Conservation (phyloP, 192 early-diverging fungal genomes). For the Ramicandelaber brevisporus region DNA sequence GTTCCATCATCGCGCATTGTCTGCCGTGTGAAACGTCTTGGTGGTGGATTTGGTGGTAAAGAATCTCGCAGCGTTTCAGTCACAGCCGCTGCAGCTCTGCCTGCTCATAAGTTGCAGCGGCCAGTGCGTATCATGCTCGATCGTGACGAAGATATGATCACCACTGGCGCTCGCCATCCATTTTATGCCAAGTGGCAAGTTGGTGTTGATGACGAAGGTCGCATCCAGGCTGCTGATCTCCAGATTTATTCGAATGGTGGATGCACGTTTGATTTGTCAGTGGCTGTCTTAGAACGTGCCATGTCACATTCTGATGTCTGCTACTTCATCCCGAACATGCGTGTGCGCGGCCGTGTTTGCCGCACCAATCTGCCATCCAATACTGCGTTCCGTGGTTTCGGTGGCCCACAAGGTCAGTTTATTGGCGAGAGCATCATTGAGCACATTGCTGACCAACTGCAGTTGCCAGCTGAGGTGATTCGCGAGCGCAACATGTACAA, state of each 20-base stretch:
- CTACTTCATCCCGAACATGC: slow-evolving; percentile 46
- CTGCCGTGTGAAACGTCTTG: slow-evolving; percentile 57
- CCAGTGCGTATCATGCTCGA: slow-evolving; percentile 57
- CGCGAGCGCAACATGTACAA: slow-evolving; percentile 47
- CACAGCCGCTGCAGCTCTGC: slow-evolving; percentile 34
- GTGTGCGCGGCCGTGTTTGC: slow-evolving; percentile 38
- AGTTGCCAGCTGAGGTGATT: slow-evolving; percentile 27
- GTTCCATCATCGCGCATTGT: slow-evolving; percentile 38
- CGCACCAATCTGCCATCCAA: slow-evolving; percentile 65
- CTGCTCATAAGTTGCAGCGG: slow-evolving; percentile 27
- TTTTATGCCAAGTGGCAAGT: slow-evolving; percentile 55
- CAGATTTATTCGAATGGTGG: slow-evolving; percentile 32
- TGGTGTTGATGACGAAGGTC: slow-evolving; percentile 38
- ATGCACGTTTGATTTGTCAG: slow-evolving; percentile 35
- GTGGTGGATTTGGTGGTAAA: slow-evolving; percentile 75
- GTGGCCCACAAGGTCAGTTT: slow-evolving; percentile 66
- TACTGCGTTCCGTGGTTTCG: slow-evolving; percentile 72
- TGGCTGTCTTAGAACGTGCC: slow-evolving; percentile 43
- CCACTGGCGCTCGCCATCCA: slow-evolving; percentile 48
- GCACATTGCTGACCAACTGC: slow-evolving; percentile 48
- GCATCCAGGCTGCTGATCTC: slow-evolving; percentile 29
- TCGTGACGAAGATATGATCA: slow-evolving; percentile 65
- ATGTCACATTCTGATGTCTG: slow-evolving; percentile 53
- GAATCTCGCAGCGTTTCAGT: slow-evolving; percentile 39
- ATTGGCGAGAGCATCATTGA: slow-evolving; percentile 49